Conservation (phyloP, 306 rosid species). For the Sicyos edulis region DNA sequence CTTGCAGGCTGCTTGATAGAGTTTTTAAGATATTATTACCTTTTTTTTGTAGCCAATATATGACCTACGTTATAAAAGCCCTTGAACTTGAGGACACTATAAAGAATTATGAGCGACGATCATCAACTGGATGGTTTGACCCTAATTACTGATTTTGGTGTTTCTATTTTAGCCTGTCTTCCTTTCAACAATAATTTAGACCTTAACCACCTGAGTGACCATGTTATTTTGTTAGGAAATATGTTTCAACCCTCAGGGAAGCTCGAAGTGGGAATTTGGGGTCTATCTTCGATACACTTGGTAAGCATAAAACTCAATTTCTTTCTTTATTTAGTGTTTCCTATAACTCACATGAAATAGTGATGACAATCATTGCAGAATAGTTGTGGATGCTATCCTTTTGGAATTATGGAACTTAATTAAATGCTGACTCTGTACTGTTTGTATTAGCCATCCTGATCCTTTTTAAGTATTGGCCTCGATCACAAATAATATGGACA, state of each 20-base stretch:
- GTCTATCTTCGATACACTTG: constrained; percentile 51
- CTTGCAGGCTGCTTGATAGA: constrained; percentile 12
- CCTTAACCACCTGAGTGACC: not conserved
- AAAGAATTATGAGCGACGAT: constrained; percentile 66
- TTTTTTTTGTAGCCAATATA: constrained; percentile 66
- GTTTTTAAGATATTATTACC: constrained; percentile 18
- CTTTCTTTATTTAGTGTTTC: not conserved
- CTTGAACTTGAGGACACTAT: constrained; percentile 77
- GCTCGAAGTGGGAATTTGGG: constrained; percentile 59
- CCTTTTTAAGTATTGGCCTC: not conserved
- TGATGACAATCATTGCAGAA: not conserved
- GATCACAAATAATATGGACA: not conserved
- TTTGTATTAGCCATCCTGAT: not conserved
- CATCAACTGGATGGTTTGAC: constrained; percentile 85
- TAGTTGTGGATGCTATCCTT: not conserved
- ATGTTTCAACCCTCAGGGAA: constrained; percentile 66
- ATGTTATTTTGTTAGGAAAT: constrained; percentile 62
- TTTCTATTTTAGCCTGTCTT: constrained; percentile 5
- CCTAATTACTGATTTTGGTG: constrained; percentile 19
- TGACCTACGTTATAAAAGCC: constrained; percentile 74
- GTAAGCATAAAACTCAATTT: constrained; percentile 30
- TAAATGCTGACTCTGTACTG: not conserved
- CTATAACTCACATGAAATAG: not conserved
- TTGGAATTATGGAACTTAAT: not conserved
- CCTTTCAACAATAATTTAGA: not conserved